These are phyloP conservation scores for Hawksworthiomyces lignivorus DNA, from an alignment of 2,329 filamentous ascomycete species.

Conservation along the genomic window DNA sequence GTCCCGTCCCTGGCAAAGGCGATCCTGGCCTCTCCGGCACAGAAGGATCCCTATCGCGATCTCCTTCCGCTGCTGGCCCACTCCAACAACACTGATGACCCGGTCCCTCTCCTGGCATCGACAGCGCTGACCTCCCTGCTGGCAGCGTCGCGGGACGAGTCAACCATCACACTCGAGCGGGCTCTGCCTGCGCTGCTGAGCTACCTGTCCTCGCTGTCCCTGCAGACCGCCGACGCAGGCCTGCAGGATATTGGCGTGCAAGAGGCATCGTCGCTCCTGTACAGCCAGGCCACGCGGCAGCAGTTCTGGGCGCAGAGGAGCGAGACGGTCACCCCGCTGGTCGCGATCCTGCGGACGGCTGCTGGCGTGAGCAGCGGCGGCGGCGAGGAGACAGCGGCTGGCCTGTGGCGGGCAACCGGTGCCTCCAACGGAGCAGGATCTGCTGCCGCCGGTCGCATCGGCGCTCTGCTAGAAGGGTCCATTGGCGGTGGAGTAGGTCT, in stretches of 20 bases:
- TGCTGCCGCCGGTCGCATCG: slow-evolving; percentile 20
- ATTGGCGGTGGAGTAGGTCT: slow-evolving; percentile 79
- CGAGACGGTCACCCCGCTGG: slow-evolving; percentile 74
- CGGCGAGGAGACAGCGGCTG: slow-evolving; percentile 38
- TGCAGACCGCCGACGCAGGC: slow-evolving; percentile 70
- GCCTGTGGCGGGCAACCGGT: slow-evolving; percentile 50
- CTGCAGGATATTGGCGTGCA: slow-evolving; percentile 94
- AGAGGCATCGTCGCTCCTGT: slow-evolving; percentile 77
- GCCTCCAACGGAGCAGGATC: not conserved
- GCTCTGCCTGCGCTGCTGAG: slow-evolving; percentile 76
- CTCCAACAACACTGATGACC: slow-evolving; percentile 65
- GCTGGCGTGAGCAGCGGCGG: slow-evolving; percentile 63
- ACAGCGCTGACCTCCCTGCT: slow-evolving; percentile 78
- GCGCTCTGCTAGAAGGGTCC: slow-evolving; percentile 41
- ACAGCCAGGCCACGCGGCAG: slow-evolving; percentile 63
- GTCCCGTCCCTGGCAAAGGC: slow-evolving; percentile 64
- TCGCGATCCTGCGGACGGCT: slow-evolving; percentile 74
- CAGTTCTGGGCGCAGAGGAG: slow-evolving; percentile 88
- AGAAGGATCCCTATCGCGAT: slow-evolving; percentile 64
- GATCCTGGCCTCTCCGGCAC: slow-evolving; percentile 47
- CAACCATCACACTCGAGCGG: slow-evolving; percentile 55
- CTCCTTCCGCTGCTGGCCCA: slow-evolving; percentile 78
- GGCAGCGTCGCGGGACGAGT: slow-evolving; percentile 55
- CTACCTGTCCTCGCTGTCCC: slow-evolving; percentile 77
- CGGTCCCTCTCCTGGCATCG: slow-evolving; percentile 82